Evolutionary conservation across 768 basidiomycete genomes (phyloP), one percentile per base, ranked within the genome.

Genomic region (Pleurotus pulmonarius): DNA sequence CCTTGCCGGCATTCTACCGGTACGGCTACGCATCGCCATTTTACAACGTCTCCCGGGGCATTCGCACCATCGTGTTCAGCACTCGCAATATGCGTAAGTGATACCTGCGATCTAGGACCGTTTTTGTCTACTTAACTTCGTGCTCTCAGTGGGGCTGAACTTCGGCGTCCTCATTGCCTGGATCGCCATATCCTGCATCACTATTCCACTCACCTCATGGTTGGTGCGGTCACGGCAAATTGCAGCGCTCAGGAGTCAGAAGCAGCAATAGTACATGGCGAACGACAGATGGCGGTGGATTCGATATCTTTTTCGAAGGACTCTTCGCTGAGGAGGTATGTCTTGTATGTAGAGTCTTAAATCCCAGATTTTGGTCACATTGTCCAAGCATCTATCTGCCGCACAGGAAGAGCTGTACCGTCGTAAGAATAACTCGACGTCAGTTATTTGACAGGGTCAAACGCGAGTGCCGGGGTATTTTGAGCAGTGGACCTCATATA

Each of bases 11-110:
- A 25, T 58, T 89, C 57, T 88, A 77, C 69, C 78, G 75, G 46
- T 89, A 89, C 58, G 90, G 87, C 1, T 87, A 83, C 60, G 87
- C 81, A 1, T 75, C 75, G 59, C 89, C 89, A 1, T 89, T 91
- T 64, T 90, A 87, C 66, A 87, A 90, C 61, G 73, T 90, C 29
- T 82, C 84, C 12, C 69, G 73, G 40, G 81, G 85, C 1, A 77
- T 83, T 3, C 76, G 89, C 20, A 74, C 81, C 20, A 73, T 91
- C 56, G 65, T 86, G 16, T 89, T 91, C 60, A 70, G 78, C 37
- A 87, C 86, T 3, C 82, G 80, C 63, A 85, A 86, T 57, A 70
- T 79, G 22, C 63, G 85, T 86, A 57, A 39, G 82, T 74, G 9
- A 4, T 25, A 34, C 29, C 15, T 29, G 16, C 13, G 38, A 4